Percentiles rank a stretch among this genome's conserved stretches.
These are phyloP conservation scores for Xylaria sp. DNA, from an alignment of 2,329 filamentous ascomycete species.

Conservation along the genomic window DNA sequence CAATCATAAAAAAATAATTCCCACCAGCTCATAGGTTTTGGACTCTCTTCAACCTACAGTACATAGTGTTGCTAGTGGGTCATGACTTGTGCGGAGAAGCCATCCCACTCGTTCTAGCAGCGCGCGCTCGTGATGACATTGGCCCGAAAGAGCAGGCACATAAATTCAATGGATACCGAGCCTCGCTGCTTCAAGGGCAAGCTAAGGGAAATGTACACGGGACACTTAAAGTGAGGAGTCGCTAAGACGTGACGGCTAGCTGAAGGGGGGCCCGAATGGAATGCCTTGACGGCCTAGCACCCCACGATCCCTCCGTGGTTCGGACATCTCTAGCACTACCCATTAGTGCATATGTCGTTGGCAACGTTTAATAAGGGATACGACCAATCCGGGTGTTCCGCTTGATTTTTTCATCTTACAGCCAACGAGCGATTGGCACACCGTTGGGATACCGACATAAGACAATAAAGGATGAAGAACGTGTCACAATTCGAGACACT, in stretches of 20 bases:
- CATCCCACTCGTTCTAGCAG: slow-evolving; percentile 38
- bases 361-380: background rate
- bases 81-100: slow-evolving; percentile 34
- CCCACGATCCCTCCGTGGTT: slow-evolving; percentile 29
- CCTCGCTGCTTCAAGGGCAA: slow-evolving; percentile 27
- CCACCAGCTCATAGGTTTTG: slow-evolving; percentile 45
- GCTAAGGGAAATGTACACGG: slow-evolving; percentile 22
- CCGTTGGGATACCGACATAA: background rate
- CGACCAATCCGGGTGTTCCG: background rate
- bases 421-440: background rate
- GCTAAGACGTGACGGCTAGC: slow-evolving; percentile 13
- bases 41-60: slow-evolving; percentile 16
- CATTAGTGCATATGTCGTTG: slow-evolving; percentile 23
- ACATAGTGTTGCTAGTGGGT: slow-evolving; percentile 37
- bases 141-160: slow-evolving; percentile 43
- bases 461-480: background rate
- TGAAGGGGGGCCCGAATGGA: slow-evolving; percentile 20
- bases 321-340: slow-evolving; percentile 12
- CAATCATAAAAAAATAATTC: slow-evolving; percentile 41
- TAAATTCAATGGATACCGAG: slow-evolving; percentile 14
- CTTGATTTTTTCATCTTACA: background rate
- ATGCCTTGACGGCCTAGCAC: slow-evolving; percentile 22
- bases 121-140: slow-evolving; percentile 46
- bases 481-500: background rate
- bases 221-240: slow-evolving; percentile 24